Evolutionary conservation across 768 basidiomycete species (phyloP).

Genomic region (Lyophyllum atratum): DNA sequence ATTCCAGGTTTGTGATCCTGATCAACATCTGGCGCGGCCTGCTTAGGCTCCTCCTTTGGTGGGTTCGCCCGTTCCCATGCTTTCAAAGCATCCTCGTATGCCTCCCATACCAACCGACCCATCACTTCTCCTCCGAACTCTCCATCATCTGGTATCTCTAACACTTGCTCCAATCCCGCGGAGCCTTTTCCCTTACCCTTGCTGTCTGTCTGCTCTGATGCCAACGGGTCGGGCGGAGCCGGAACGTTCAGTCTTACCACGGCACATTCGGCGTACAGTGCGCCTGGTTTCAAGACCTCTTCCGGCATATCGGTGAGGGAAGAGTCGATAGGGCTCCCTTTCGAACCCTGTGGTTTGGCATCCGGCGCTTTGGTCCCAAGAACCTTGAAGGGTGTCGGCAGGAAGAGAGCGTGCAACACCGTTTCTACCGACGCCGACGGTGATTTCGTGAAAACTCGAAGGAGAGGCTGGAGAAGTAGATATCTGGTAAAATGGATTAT

Average conservation of each 20-base stretch:
- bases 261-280: conserved; percentile 76
- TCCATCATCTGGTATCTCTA: conserved; percentile 57
- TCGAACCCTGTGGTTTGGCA: conserved; percentile 1
- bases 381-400: conserved; percentile 77
- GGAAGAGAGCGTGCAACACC: conserved; percentile 79
- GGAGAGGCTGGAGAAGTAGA: conserved; percentile 61
- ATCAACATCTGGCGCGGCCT: conserved; percentile 15
- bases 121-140: conserved; percentile 72
- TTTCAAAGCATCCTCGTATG: conserved; percentile 66
- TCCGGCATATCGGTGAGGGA: conserved; percentile 35
- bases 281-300: conserved; percentile 77
- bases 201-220: conserved; percentile 24
- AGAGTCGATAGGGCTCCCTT: conserved; percentile 14
- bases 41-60: conserved; percentile 7
- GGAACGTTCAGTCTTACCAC: conserved; percentile 52
- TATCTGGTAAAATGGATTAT: conserved; percentile 47
- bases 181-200: conserved; percentile 28
- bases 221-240: conserved; percentile 10
- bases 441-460: conserved; percentile 71
- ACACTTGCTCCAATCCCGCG: conserved; percentile 28
- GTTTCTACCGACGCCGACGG: conserved; percentile 67
- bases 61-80: conserved; percentile 58
- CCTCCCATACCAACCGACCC: conserved; percentile 77
- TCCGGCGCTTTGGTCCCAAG: conserved; percentile 25
- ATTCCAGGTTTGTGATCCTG: background rate